Evolutionary conservation across 164 flowering plant genomes (phyloP), one percentile per base, ranked within the genome.

Genomic region (Protea cynaroides): DNA sequence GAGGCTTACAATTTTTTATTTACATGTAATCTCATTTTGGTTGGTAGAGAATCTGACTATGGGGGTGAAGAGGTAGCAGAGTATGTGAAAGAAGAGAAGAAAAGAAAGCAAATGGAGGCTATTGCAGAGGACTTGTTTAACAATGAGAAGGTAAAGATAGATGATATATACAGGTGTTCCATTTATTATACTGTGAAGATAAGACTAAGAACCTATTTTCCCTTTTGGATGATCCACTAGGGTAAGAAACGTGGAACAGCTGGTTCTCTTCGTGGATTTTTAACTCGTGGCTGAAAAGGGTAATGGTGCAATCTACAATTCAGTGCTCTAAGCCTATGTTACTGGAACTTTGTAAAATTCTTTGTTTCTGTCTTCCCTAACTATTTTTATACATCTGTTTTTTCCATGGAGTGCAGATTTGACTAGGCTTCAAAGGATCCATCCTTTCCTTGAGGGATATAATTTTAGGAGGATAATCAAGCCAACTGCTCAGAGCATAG

Each of bases 81-180:
- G 61, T 83, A 73, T 64, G 65, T 85, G 56, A 83, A 79, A 68
- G 95, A 84, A 74, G 98, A 92, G 79, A 90, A 85, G 73, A 85
- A 76, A 78, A 73, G 90, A 55, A 92, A 90, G 79, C 79, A 88
- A 74, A 79, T 79, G 77, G 98, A 92, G 78, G 87, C 92, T 56
- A 67, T 85, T 58, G 86, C 96, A 3, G 98, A 92, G 29, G 98
- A 92, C 68, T 71, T 92, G 57, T 92, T 92, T 71, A 85, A 84
- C 74, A 77, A 59, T 70, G 84, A 78, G 25, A 84, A 81, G 91
- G 98, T 92, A 36, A 43, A 62, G 4, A 29, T 49, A 47, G 8
- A 22, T 34, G 8, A 53, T 36, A 9, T 23, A 24, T 58, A 14
- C 8, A 25, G 4, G 11, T 40, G 4, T n/a, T 50, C 25, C 49